Conservation (phyloP, 352 stramenopile genomes). For the Phytophthora podocarpi region DNA sequence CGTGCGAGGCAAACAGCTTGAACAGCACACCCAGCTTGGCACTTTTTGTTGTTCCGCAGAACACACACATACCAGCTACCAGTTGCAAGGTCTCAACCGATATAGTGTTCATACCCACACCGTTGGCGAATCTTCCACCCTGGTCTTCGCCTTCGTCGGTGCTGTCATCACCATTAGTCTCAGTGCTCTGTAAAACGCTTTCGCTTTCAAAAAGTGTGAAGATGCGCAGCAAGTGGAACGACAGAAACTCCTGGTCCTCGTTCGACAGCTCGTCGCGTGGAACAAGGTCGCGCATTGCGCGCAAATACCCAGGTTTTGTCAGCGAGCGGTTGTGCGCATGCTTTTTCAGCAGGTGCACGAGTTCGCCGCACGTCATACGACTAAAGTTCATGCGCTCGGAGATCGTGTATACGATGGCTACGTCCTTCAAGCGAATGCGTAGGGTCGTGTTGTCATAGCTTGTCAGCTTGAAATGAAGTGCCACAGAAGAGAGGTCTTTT, state of each 20-base stretch:
- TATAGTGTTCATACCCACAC: slow-evolving; percentile 44
- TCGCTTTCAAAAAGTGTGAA: slow-evolving; percentile 87
- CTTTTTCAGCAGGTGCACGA: slow-evolving; percentile 76
- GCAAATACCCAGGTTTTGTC: slow-evolving; percentile 77
- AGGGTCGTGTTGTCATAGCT: slow-evolving; percentile 83
- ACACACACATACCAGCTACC: slow-evolving; percentile 89
- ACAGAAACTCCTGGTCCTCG: slow-evolving; percentile 89
- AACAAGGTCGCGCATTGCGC: slow-evolving; percentile 79
- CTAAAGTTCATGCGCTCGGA: slow-evolving; percentile 86
- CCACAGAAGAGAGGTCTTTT: slow-evolving; percentile 74
- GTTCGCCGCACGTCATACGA: slow-evolving; percentile 60
- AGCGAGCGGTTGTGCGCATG: slow-evolving; percentile 67
- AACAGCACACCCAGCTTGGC: slow-evolving; percentile 92
- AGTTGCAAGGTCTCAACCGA: slow-evolving; percentile 79
- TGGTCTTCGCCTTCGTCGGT: slow-evolving; percentile 32
- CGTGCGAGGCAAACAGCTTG: slow-evolving; percentile 74
- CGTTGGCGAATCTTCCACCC: slow-evolving; percentile 15
- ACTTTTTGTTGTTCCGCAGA: slow-evolving; percentile 96
- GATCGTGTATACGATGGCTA: slow-evolving; percentile 88
- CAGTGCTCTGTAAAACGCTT: slow-evolving; percentile 49
- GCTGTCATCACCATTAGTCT: slow-evolving; percentile 32
- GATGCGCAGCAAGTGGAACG: slow-evolving; percentile 84
- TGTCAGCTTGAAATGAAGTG: slow-evolving; percentile 88
- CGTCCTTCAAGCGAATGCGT: slow-evolving; percentile 84
- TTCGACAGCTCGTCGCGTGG: slow-evolving; percentile 74